Evolutionary conservation across 345 rosid species (phyloP).

Genomic region (Mercurialis annua): DNA sequence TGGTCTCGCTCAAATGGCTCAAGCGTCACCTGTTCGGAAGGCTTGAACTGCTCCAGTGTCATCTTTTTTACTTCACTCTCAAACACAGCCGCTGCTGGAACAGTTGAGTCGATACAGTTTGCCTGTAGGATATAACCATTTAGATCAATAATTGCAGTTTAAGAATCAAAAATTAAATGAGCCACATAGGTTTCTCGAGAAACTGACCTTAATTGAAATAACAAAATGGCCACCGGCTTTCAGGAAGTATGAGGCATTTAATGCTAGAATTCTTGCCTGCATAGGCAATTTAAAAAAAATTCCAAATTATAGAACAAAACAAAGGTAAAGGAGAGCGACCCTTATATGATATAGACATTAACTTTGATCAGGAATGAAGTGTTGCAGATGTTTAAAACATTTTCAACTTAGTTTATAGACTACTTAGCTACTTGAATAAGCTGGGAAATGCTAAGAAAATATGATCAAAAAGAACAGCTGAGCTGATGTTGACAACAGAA

Average conservation of each 20-base stretch:
- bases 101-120: constrained; percentile 89
- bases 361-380: no score
- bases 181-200: not conserved
- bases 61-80: constrained; percentile 84
- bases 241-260: constrained; percentile 78
- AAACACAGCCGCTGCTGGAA: constrained; percentile 80
- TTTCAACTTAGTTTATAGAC: no score
- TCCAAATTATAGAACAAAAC: not conserved
- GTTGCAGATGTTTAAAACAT: no score
- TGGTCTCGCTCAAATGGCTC: constrained; percentile 98
- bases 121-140: constrained; percentile 40
- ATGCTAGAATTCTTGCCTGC: constrained; percentile 91
- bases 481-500: no score
- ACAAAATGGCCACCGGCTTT: constrained; percentile 98
- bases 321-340: not conserved
- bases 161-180: not conserved
- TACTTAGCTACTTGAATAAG: no score
- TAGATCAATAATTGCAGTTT: not conserved
- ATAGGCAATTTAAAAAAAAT: not conserved
- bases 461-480: no score
- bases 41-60: constrained; percentile 81
- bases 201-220: constrained; percentile 89
- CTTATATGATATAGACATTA: not conserved
- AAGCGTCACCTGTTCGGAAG: constrained; percentile 80
- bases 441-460: no score